Evolutionary conservation across 1,284 basidiomycete species (phyloP), one percentile per base, ranked within the genome.

Genomic region (Boletus holoroseus): DNA sequence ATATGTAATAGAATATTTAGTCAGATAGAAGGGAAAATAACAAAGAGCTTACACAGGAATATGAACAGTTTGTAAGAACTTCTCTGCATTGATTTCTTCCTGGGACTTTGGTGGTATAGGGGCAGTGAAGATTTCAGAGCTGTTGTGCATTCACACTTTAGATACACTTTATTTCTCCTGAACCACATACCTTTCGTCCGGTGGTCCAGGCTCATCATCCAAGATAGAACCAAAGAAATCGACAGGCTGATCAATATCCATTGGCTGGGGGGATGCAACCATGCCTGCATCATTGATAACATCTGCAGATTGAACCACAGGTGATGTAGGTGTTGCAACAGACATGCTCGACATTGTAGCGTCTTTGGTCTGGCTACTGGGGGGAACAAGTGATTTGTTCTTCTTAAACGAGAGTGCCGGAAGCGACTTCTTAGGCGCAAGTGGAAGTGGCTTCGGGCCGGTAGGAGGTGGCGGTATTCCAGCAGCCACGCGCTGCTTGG

Each of bases 401-500:
- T 76, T 79, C 62, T 73, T 78, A 58, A 79, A 76, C 34, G 63
- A 73, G 13, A 76, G 64, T n/a, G 54, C 34, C 32, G 55, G 43
- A 15, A 68, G 47, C n/a, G 62, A 49, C 37, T 52, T 64, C 50
- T 64, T 69, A 15, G 59, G 53, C 34, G 24, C 16, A 3, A 57
- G 57, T 22, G 70, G 53, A 38, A 63, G 58, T 3, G 66, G 53
- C 22, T 66, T 57, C 1, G 68, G 61, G 48, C 67, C 55, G 13
- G 63, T 57, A 27, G 64, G 51, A 18, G 62, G 62, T 12, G 66
- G 67, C 7, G 57, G 62, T 48, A 74, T 57, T n/a, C 68, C 68
- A 42, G 71, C 68, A 26, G 69, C 69, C 9, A 80, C 58, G 3
- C 76, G 71, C 44, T 77, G 73, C 56, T 81, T 80, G 1, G 77